Percentiles rank a stretch among this genome's conserved stretches.
These are phyloP conservation scores for Wickerhamomyces queroliae DNA, from an alignment of 805 yeast genomes.

Conservation along the genomic window DNA sequence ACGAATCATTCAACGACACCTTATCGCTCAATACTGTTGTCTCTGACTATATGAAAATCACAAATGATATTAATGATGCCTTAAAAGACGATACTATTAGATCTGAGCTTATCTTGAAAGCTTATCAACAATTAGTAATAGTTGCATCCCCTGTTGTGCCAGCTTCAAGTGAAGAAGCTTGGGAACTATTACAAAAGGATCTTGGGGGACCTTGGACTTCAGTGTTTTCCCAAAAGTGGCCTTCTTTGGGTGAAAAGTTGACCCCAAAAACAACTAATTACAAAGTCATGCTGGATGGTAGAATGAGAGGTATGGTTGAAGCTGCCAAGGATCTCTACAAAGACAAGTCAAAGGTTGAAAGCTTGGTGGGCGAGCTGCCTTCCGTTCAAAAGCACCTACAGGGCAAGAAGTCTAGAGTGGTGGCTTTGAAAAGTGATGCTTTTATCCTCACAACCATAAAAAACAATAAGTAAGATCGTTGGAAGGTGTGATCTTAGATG, in stretches of 20 bases:
- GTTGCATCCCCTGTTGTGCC: constrained; percentile 80
- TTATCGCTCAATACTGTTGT: constrained; percentile 77
- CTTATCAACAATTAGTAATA: constrained; percentile 49
- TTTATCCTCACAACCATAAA: too few species aligned
- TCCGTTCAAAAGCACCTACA: background rate
- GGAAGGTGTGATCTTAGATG: too few species aligned
- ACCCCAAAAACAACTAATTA: constrained; percentile 38
- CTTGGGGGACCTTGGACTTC: constrained; percentile 35
- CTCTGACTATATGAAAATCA: constrained; percentile 84
- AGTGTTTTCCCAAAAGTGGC: constrained; percentile 62
- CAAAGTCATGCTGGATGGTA: constrained; percentile 72
- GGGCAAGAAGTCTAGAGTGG: too few species aligned
- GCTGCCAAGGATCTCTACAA: constrained; percentile 31
- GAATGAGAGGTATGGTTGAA: constrained; percentile 43
- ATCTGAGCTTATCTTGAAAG: constrained; percentile 37
- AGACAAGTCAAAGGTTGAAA: constrained; percentile 30
- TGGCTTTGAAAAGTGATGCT: too few species aligned
- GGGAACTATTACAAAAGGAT: constrained; percentile 40
- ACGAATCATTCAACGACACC: constrained; percentile 51
- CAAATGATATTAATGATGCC: constrained; percentile 42
- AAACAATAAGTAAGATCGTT: too few species aligned
- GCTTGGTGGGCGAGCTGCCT: too few species aligned
- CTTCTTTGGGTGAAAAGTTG: too few species aligned
- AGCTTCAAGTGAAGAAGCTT: constrained; percentile 73
- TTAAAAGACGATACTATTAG: constrained; percentile 31